Base-by-base conservation (phyloP, 352 stramenopile genomes). In the Phytophthora multivora region DNA sequence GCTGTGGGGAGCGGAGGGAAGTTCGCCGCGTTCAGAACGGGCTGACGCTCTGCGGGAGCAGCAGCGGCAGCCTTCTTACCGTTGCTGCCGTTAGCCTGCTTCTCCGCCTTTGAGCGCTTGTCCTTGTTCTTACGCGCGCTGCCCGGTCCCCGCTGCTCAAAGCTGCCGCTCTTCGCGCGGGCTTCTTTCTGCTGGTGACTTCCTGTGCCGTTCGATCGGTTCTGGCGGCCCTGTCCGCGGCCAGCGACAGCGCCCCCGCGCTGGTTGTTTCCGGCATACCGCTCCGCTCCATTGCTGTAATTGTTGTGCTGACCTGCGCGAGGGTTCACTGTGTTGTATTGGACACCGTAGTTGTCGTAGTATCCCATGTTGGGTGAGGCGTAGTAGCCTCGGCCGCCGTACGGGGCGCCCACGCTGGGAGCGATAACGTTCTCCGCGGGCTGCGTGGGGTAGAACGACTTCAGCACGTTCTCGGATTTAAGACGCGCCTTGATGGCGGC, bases 391-490 rank as follows among this genome's bases (percentile, higher is more conserved):
- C 79, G 77, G 26, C 77, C 77, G 35, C 79, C 73, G 64, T 89
- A 88, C 10, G 74, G 71, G 26, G 61, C 64, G 45, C 59, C 57
- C 31, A 69, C 42, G 42, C 70, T 50, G n/a, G 77, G 48, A 60
- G 70, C 68, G 23, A 80, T 75, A 18, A 72, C 73, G 30, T 76
- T 83, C 54, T 89, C 79, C n/a, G 66, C 63, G 1, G 66, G 55
- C 66, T 94, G 84, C 21, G 86, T 80, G 41, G 91, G 90, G 72
- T 87, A 97, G 65, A 97, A 97, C 15, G 91, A 95, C 65, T 94
- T 89, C 57, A 98, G 82, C 63, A 97, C 61, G 70, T 96, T 97
- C 75, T 98, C 91, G 31, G 89, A 96, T 80, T 98, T 98, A 35
- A 98, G 73, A 38, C 91, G 86, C 15, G 89, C 91, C 75, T 97